A percentile compares a stretch with the other conserved stretches of the same genome.
Evolutionary conservation across 2,329 filamentous ascomycete species (phyloP).

Genomic region (Phaeosphaeriaceae sp.): DNA sequence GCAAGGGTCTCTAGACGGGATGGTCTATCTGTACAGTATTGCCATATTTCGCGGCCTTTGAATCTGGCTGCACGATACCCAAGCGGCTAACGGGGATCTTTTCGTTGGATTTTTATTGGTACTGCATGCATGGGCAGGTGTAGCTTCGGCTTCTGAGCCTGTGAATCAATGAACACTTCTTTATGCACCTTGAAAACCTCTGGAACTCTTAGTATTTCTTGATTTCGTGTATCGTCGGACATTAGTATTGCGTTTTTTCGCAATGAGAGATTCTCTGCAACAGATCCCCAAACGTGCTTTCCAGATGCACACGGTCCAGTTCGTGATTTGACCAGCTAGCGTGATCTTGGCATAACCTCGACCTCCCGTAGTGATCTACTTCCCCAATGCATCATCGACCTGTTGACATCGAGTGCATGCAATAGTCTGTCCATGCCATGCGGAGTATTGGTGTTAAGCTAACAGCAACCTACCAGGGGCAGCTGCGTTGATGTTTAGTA

Average conservation of each 20-base stretch:
- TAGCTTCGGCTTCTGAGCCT: conserved; percentile 8
- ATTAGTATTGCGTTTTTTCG: too few relatives aligned
- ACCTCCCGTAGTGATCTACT: not conserved
- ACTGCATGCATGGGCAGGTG: conserved; percentile 4
- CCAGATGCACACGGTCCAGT: not conserved
- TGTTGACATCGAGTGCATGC: not conserved
- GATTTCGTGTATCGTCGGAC: too few relatives aligned
- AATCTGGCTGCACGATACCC: conserved; percentile 41
- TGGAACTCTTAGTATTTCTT: too few relatives aligned
- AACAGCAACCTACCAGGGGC: too few relatives aligned
- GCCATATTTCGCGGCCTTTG: conserved; percentile 14
- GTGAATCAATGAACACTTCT: conserved; percentile 12
- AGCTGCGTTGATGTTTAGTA: too few relatives aligned
- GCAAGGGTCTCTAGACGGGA: not conserved
- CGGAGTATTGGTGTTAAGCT: too few relatives aligned
- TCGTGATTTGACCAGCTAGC: conserved; percentile 6
- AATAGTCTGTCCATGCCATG: not conserved
- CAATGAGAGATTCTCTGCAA: too few relatives aligned
- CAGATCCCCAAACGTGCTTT: not conserved
- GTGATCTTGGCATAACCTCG: not conserved
- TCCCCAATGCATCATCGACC: not conserved
- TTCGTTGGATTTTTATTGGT: conserved; percentile 12
- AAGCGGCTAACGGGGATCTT: conserved; percentile 17
- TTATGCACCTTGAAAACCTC: not conserved
- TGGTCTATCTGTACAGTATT: conserved; percentile 20